A percentile compares a stretch with the other conserved stretches of the same genome.
Evolutionary conservation across 805 yeast genomes (phyloP).

Genomic region (Lipomyces orientalis): DNA sequence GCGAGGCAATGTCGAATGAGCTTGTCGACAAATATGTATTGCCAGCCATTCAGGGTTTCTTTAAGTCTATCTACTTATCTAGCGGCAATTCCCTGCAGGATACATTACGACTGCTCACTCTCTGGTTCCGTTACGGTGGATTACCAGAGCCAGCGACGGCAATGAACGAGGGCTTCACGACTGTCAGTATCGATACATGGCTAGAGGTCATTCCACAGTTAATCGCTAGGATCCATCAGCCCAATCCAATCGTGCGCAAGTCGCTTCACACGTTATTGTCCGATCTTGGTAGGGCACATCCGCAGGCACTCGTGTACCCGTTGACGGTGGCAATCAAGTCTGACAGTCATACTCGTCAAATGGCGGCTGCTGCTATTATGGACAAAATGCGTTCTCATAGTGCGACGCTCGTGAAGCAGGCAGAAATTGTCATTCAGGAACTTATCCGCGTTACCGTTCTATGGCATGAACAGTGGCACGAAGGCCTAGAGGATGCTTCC

Average conservation of each 20-base stretch:
- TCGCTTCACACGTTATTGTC: slow-evolving; percentile 80
- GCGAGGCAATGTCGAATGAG: slow-evolving; percentile 42
- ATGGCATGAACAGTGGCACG: slow-evolving; percentile 99
- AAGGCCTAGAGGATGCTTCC: slow-evolving; percentile 96
- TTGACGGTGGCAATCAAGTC: slow-evolving; percentile 94
- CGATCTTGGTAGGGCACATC: slow-evolving; percentile 92
- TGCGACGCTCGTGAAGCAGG: slow-evolving; percentile 82
- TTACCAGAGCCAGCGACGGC: slow-evolving; percentile 88
- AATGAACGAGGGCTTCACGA: slow-evolving; percentile 84
- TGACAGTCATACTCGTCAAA: slow-evolving; percentile 85
- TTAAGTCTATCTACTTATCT: slow-evolving; percentile 90
- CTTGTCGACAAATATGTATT: slow-evolving; percentile 85
- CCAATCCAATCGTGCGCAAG: slow-evolving; percentile 80
- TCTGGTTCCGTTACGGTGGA: slow-evolving; percentile 98
- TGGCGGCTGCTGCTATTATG: slow-evolving; percentile 88
- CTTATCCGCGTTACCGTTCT: slow-evolving; percentile 91
- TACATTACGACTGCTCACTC: slow-evolving; percentile 82
- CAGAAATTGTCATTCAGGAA: slow-evolving; percentile 92
- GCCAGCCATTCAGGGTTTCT: slow-evolving; percentile 95
- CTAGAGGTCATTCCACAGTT: slow-evolving; percentile 93
- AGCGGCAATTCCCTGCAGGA: slow-evolving; percentile 89
- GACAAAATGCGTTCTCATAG: slow-evolving; percentile 92
- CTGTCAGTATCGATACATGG: slow-evolving; percentile 93
- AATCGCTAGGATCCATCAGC: slow-evolving; percentile 95
- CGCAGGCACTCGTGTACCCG: slow-evolving; percentile 95